A percentile compares a stretch with the other conserved stretches of the same genome.
These are phyloP conservation scores for Leishmania guyanensis DNA, from an alignment of 208 protist species.

Conservation along the genomic window DNA sequence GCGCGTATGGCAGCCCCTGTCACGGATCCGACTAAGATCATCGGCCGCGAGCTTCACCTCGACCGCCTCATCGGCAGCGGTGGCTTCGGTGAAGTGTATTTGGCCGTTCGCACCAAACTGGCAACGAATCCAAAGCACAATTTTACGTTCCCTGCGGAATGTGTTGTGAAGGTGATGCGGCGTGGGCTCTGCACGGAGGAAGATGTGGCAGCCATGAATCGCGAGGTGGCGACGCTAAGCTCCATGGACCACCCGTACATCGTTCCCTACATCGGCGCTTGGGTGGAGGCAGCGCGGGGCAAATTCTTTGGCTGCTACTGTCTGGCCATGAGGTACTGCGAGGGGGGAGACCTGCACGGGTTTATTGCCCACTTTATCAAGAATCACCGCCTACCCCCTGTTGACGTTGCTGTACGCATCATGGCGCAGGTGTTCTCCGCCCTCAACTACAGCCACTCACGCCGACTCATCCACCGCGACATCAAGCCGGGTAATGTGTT, in stretches of 20 bases:
- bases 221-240: slow-evolving; percentile 61
- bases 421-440: slow-evolving; percentile 87
- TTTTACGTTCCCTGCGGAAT: slow-evolving; percentile 50
- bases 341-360: slow-evolving; percentile 80
- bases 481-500: slow-evolving; percentile 93
- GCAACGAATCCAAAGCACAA: slow-evolving; percentile 20
- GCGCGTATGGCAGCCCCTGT: not conserved
- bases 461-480: slow-evolving; percentile 88
- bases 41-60: slow-evolving; percentile 64
- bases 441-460: slow-evolving; percentile 87
- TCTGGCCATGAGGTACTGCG: slow-evolving; percentile 83
- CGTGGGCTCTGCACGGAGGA: slow-evolving; percentile 40
- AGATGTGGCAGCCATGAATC: slow-evolving; percentile 38
- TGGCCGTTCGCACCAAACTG: slow-evolving; percentile 27
- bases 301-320: slow-evolving; percentile 67
- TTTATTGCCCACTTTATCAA: slow-evolving; percentile 48
- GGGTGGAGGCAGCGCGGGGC: slow-evolving; percentile 56
- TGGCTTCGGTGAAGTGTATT: slow-evolving; percentile 57
- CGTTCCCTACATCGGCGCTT: slow-evolving; percentile 78
- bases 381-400: slow-evolving; percentile 27
- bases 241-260: slow-evolving; percentile 71
- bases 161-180: slow-evolving; percentile 83
- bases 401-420: slow-evolving; percentile 59
- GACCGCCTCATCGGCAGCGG: slow-evolving; percentile 56
- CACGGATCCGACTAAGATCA: slow-evolving; percentile 37